Evolutionary conservation across 1,139 yeast genomes (phyloP).

Genomic region (Magnusiomyces ingens): DNA sequence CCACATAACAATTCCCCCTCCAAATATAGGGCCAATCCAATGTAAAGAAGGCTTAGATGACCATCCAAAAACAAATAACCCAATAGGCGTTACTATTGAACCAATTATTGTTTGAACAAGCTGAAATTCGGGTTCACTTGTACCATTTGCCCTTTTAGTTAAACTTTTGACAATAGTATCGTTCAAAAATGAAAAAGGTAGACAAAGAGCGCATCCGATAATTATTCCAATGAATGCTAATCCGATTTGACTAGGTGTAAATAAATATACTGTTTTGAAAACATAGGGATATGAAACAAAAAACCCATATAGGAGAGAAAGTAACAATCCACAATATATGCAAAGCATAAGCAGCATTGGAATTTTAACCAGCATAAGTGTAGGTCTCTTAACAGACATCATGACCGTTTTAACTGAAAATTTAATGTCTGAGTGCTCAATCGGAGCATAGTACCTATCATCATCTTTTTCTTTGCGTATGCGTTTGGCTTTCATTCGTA

Average conservation of each 20-base stretch:
- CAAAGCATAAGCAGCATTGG: slow-evolving; percentile 66
- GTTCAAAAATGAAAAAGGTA: slow-evolving; percentile 20
- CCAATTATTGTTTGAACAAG: slow-evolving; percentile 66
- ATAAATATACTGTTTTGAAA: slow-evolving; percentile 32
- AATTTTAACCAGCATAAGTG: slow-evolving; percentile 60
- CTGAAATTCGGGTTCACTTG: slow-evolving; percentile 53
- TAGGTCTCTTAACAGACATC: slow-evolving; percentile 64
- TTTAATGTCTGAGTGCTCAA: slow-evolving; percentile 53
- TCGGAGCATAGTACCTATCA: slow-evolving; percentile 84
- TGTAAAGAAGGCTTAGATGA: slow-evolving; percentile 66
- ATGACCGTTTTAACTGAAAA: slow-evolving; percentile 46
- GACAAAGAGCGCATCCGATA: slow-evolving; percentile 36
- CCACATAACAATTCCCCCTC: slow-evolving; percentile 70
- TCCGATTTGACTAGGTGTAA: slow-evolving; percentile 33
- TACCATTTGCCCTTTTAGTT: slow-evolving; percentile 16
- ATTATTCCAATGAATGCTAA: slow-evolving; percentile 49
- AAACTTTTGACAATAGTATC: slow-evolving; percentile 15
- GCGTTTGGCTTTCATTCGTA: slow-evolving; percentile 40
- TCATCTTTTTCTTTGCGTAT: slow-evolving; percentile 46
- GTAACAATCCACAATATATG: slow-evolving; percentile 73
- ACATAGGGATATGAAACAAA: slow-evolving; percentile 75
- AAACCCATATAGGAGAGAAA: slow-evolving; percentile 72
- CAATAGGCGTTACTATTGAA: slow-evolving; percentile 58
- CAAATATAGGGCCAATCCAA: slow-evolving; percentile 75
- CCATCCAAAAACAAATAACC: slow-evolving; percentile 49